Percentiles rank a stretch among this genome's conserved stretches.
phyloP scores from a whole-genome alignment of 2,329 filamentous ascomycete genomes.

The Lojkania enalia region DNA sequence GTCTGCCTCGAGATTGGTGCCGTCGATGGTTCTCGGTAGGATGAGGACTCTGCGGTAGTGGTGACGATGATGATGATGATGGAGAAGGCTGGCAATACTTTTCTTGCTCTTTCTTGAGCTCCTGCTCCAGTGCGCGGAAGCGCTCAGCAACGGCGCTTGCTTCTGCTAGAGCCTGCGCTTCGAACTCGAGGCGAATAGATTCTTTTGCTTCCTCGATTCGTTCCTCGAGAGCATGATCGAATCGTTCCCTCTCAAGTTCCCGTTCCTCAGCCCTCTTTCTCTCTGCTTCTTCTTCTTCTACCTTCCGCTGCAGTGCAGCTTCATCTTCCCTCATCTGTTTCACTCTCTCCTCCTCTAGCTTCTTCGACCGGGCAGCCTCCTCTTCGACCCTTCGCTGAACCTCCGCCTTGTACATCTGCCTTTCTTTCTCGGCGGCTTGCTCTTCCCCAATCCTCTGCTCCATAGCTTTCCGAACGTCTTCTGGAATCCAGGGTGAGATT shows the following conservation, averaged over 20 bases:
- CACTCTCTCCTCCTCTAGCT: constrained; percentile 30
- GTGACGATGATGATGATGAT: not conserved
- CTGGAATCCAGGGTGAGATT: constrained; percentile 72
- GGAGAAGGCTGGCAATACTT: constrained; percentile 1
- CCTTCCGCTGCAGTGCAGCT: constrained; percentile 5
- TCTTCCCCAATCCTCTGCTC: constrained; percentile 55
- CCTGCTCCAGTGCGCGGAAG: constrained; percentile 33
- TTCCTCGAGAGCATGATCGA: constrained; percentile 30
- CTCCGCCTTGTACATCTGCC: constrained; percentile 34
- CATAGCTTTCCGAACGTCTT: constrained; percentile 62
- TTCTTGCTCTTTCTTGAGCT: constrained; percentile 24
- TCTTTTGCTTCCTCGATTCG: constrained; percentile 40
- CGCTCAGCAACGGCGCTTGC: constrained; percentile 33
- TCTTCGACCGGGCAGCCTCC: constrained; percentile 33
- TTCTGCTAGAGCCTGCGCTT: constrained; percentile 34
- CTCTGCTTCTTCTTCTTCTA: constrained; percentile 31
- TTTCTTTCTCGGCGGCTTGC: constrained; percentile 33
- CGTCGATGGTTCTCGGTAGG: constrained; percentile 10
- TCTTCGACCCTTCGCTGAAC: constrained; percentile 37
- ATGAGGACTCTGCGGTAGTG: constrained; percentile 1
- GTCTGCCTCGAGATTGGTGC: constrained; percentile 13
- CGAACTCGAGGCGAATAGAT: constrained; percentile 35
- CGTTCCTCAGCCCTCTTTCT: constrained; percentile 33
- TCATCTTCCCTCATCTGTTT: constrained; percentile 22
- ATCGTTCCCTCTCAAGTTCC: constrained; percentile 30